Evolutionary conservation across 129 eudicot genomes (phyloP), one percentile per base, ranked within the genome.

Genomic region (Ambrosia trifida): DNA sequence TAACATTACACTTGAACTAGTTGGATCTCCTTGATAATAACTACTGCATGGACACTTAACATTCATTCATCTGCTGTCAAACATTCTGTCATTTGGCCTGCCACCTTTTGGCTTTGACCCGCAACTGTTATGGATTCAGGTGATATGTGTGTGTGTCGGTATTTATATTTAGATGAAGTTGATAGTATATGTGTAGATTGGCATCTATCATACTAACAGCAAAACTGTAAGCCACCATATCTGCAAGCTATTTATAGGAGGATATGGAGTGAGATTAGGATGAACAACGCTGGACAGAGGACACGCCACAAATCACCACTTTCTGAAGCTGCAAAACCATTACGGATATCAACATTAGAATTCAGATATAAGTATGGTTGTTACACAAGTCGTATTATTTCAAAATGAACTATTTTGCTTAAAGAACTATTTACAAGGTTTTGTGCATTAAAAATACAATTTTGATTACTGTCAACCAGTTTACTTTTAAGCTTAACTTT

Each of bases 61-160:
- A 58, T 59, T 76, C 72, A 40, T 66, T 53, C 41, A 41, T 73
- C 70, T 53, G 57, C 28, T 47, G 60, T 70, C 62, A 70, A 70
- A 57, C 65, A 38, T 33, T 35, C 44, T 43, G 16, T 24, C 41
- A 24, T 28, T 38, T 51, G 91, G 89, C 85, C 89, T 78, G 87
- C 92, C 96, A 83, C 83, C 67, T 82, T 89, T 84, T 86, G 96
- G 96, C 91, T 89, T 86, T 57, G 86, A 79, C 87, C 93, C 66
- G 73, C 66, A 67, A 80, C 79, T 69, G 35, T 69, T 53, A 47
- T 17, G 3, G 36, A 43, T 60, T 45, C 49, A 17, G 69, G 63
- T 43, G 50, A 74, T 33, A 53, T 61, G 43, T 69, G 69, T 45
- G 36, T 58, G 41, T 49, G 18, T 58, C 41, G 41, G 30, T 58